Conservation (phyloP, 441 rosid genomes). For the Corymbia calophylla region DNA sequence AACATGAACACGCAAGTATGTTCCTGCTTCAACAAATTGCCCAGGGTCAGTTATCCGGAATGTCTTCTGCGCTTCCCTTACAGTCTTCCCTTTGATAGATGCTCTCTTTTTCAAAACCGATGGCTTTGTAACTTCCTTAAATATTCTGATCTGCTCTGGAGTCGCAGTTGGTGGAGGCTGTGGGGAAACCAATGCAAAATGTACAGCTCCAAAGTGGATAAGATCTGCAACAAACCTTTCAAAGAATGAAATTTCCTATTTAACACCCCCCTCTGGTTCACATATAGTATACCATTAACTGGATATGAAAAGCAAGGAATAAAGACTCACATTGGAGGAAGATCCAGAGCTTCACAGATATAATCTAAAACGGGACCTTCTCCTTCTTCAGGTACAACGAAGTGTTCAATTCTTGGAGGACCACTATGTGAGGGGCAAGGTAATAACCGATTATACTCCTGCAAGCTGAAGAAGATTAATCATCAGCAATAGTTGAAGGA, state of each 20-base stretch:
- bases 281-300: neutral
- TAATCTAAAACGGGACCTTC: slow-evolving; percentile 52
- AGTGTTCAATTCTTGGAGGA: slow-evolving; percentile 74
- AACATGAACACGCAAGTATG: slow-evolving; percentile 76
- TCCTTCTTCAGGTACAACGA: slow-evolving; percentile 64
- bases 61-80: slow-evolving; percentile 82
- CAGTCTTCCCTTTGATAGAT: slow-evolving; percentile 76
- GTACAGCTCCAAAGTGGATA: slow-evolving; percentile 80
- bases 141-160: slow-evolving; percentile 48
- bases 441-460: slow-evolving; percentile 53
- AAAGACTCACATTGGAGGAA: slow-evolving; percentile 72
- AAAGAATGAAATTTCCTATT: slow-evolving; percentile 36
- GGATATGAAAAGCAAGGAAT: neutral
- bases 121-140: slow-evolving; percentile 56
- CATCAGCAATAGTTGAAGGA: neutral
- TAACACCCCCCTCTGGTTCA: slow-evolving; percentile 17
- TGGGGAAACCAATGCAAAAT: slow-evolving; percentile 81
- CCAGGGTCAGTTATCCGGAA: slow-evolving; percentile 49
- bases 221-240: slow-evolving; percentile 95
- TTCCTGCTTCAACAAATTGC: slow-evolving; percentile 70
- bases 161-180: slow-evolving; percentile 77
- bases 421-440: slow-evolving; percentile 55
- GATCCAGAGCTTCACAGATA: slow-evolving; percentile 52
- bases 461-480: slow-evolving; percentile 30
- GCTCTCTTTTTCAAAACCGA: slow-evolving; percentile 47